A percentile compares a stretch with the other conserved stretches of the same genome.
Conservation (phyloP, 108 stramenopile genomes). For the Skeletonema grethae region DNA sequence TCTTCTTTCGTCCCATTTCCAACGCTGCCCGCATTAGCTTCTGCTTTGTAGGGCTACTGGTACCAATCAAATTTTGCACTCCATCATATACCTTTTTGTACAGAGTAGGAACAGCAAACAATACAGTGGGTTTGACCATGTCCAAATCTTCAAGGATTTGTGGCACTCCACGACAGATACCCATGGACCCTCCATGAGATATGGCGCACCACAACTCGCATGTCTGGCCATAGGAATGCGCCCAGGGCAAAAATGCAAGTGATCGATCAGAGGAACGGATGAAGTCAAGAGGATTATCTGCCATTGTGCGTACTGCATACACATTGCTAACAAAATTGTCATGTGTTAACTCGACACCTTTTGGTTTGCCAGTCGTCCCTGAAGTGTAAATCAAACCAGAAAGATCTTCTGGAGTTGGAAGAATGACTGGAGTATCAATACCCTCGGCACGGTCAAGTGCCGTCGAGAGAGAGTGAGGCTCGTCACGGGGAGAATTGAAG, state of each 20-base stretch:
- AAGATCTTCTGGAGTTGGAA: conserved; percentile 87
- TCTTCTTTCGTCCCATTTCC: conserved; percentile 67
- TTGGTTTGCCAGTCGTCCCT: conserved; percentile 98
- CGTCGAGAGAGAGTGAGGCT: conserved; percentile 73
- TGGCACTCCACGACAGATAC: conserved; percentile 84
- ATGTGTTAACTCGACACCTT: conserved; percentile 94
- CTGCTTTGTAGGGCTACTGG: conserved; percentile 70
- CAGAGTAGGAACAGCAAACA: conserved; percentile 95
- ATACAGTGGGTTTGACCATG: conserved; percentile 79
- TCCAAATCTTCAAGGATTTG: conserved; percentile 81
- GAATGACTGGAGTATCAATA: conserved; percentile 40
- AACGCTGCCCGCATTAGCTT: conserved; percentile 81
- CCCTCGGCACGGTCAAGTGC: conserved; percentile 56
- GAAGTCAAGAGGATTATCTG: conserved; percentile 80
- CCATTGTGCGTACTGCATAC: conserved; percentile 69
- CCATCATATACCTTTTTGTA: conserved; percentile 97
- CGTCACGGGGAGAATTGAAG: conserved; percentile 73
- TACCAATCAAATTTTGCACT: conserved; percentile 86
- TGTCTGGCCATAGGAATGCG: conserved; percentile 94
- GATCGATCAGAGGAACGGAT: conserved; percentile 79
- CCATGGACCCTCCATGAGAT: conserved; percentile 87
- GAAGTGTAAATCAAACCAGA: conserved; percentile 95
- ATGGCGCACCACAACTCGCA: conserved; percentile 88
- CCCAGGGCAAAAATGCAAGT: conserved; percentile 96
- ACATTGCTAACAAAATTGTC: conserved; percentile 86